Base-by-base conservation (phyloP, 306 rosid genomes). In the Quillaja saponaria region DNA sequence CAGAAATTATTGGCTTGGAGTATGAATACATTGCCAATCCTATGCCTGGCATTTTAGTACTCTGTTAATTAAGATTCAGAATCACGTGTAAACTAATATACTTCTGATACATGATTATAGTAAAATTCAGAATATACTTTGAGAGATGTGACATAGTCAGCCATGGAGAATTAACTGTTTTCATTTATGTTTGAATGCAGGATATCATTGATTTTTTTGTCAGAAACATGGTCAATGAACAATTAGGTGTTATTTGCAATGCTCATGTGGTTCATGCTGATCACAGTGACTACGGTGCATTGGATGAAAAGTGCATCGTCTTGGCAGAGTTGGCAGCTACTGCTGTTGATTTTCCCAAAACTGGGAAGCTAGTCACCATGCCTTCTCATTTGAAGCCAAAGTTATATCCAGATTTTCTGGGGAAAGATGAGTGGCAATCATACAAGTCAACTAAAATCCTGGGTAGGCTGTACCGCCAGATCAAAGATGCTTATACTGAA, bases 191-290 rank as follows among this genome's bases (percentile, higher is more conserved):
- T 54, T 78, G 78, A 15, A 55, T 75, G 55, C 88, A 88, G 95
- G 88, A 88, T 63, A 75, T 91, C 13, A 68, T 77, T 13, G 87
- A 86, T 0, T 91, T 91, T 71, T 88, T 79, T 67, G 84, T 58
- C 20, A 84, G 5, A 80, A 86, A 88, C 75, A 86, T 88, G 88
- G 85, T 71, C 37, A 88, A 77, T 55, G 98, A 91, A 77, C 63
- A 62, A 55, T 72, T 91, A 56, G 96, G 96, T 60, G 19, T 84
- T 41, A 88, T 88, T 64, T 88, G 98, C 83, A 84, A 86, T 76
- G 91, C 95, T 2, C 98, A 88, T 81, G 98, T 88, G 79, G 98
- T 91, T 50, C 96, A 88, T 76, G 96, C 95, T 63, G 98, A 91
- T 78, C 37, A 16, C 49, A 88, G 95, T 51, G 80, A 75, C 13